These are phyloP conservation scores for Yamadazyma tumulicola DNA, from an alignment of 805 yeast species.

Conservation along the genomic window DNA sequence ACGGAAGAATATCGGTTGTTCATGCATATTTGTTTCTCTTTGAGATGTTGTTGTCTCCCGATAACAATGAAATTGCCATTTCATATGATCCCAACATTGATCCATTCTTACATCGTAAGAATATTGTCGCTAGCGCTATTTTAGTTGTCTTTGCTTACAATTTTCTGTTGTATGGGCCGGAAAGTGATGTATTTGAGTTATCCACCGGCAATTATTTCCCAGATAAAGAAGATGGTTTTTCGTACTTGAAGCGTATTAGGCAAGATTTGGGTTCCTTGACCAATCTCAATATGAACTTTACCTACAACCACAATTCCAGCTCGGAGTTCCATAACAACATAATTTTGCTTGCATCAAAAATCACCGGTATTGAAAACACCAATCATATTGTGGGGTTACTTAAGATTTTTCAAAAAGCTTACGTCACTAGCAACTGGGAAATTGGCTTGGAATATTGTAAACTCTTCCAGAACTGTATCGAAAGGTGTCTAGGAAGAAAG, in stretches of 20 bases:
- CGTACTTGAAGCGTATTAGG: conserved; percentile 46
- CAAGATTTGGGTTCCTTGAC: neutral
- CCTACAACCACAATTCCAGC: conserved; percentile 27
- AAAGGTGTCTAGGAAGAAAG: conserved; percentile 50
- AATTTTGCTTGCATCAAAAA: conserved; percentile 35
- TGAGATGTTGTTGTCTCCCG: conserved; percentile 60
- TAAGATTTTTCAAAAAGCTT: conserved; percentile 36
- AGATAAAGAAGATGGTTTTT: conserved; percentile 36
- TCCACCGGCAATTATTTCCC: conserved; percentile 15
- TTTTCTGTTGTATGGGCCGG: conserved; percentile 47
- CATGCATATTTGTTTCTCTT: conserved; percentile 61
- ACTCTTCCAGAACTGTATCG: conserved; percentile 50
- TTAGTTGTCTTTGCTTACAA: conserved; percentile 52
- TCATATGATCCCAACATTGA: conserved; percentile 52
- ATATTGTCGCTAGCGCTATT: conserved; percentile 39
- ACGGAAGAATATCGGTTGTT: conserved; percentile 51
- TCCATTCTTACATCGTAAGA: conserved; percentile 38
- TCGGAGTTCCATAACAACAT: conserved; percentile 35
- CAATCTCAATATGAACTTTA: conserved; percentile 12
- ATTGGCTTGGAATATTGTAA: conserved; percentile 55
- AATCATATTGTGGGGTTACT: conserved; percentile 57
- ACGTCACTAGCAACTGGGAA: conserved; percentile 47
- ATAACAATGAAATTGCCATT: conserved; percentile 43
- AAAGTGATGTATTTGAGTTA: conserved; percentile 25
- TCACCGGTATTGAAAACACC: conserved; percentile 39